Percentiles rank a stretch among this genome's conserved stretches.
phyloP scores from a whole-genome alignment of 345 rosid genomes.

The Geranium rotundifolium region DNA sequence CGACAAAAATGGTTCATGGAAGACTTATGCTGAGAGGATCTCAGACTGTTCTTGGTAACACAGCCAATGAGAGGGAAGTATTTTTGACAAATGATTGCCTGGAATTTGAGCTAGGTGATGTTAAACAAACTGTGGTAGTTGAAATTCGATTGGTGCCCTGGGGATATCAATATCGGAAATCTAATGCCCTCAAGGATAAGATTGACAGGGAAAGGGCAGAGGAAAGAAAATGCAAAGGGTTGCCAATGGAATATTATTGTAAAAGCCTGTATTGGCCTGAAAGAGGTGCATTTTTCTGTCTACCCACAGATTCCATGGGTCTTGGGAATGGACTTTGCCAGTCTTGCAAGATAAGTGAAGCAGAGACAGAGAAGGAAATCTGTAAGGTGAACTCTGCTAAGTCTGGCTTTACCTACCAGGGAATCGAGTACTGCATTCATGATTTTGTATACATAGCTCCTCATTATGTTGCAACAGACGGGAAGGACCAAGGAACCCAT shows the following conservation, averaged over 20 bases:
- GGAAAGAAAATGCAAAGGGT: conserved; percentile 38
- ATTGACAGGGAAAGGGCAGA: conserved; percentile 39
- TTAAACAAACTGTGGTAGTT: conserved; percentile 25
- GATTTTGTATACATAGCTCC: conserved; percentile 53
- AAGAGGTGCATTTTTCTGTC: conserved; percentile 56
- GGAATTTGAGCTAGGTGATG: conserved; percentile 29
- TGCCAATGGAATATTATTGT: conserved; percentile 44
- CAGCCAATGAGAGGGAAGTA: conserved; percentile 55
- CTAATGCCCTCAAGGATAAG: conserved; percentile 24
- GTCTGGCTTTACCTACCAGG: conserved; percentile 26
- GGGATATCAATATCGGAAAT: conserved; percentile 53
- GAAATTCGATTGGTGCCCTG: conserved; percentile 45
- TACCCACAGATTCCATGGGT: conserved; percentile 34
- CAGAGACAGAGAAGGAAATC: conserved; percentile 17
- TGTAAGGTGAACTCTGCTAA: conserved; percentile 18
- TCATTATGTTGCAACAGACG: conserved; percentile 18
- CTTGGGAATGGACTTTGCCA: conserved; percentile 37
- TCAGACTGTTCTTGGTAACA: conserved; percentile 48
- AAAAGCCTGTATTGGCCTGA: conserved; percentile 50
- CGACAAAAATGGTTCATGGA: conserved; percentile 53
- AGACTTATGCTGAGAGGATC: conserved; percentile 38
- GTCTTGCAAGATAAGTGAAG: conserved; percentile 35
- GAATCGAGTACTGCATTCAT: conserved; percentile 26
- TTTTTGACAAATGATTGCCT: conserved; percentile 45
- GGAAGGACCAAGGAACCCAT: conserved; percentile 19